Evolutionary conservation across 176 grass and related monocot species (phyloP), one percentile per base, ranked within the genome.

Genomic region (Thinopyrum elongatum): DNA sequence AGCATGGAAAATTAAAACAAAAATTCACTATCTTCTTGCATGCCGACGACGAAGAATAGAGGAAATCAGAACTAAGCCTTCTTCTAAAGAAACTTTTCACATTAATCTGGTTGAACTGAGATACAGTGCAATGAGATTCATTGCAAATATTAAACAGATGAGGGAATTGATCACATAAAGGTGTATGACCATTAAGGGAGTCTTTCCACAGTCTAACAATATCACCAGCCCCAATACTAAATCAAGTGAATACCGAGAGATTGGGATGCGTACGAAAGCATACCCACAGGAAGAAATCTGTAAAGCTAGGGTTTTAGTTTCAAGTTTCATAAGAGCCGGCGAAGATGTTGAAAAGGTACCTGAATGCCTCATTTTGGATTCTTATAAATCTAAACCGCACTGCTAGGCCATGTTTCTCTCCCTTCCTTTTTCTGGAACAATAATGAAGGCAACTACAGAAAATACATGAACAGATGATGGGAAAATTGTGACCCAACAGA

Each of bases 281-380:
- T 98, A 95, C 74, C 95, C 93, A 87, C 85, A 92, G 74, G 95
- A 98, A 90, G 89, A 98, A 80, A 89, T 95, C 83, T 11, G 88
- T 26, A 94, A 94, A 94, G 90, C 93, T 67, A 92, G 93, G 62
- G 81, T 95, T 65, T 81, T 98, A 86, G 93, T 98, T 92, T 98
- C 93, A 85, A 93, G 80, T 86, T 98, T 98, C 34, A 92, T 98
- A 78, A 87, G 83, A 87, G 85, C 91, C 0, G 90, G 89, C 65
- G 91, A 88, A 90, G 88, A 92, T 86, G 63, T 95, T 88, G 95
- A 98, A 76, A 82, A 98, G 91, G 93, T 97, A 87, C 79, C 39
- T 23, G 38, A 77, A 55, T 74, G 68, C 27, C 1, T 35, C 10
- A 44, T 51, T 51, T 27, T 4, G 22, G 33, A 75, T 25, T 74